Evolutionary conservation across 352 stramenopile genomes (phyloP), one percentile per base, ranked within the genome.

Genomic region (Phytophthora pinifolia): DNA sequence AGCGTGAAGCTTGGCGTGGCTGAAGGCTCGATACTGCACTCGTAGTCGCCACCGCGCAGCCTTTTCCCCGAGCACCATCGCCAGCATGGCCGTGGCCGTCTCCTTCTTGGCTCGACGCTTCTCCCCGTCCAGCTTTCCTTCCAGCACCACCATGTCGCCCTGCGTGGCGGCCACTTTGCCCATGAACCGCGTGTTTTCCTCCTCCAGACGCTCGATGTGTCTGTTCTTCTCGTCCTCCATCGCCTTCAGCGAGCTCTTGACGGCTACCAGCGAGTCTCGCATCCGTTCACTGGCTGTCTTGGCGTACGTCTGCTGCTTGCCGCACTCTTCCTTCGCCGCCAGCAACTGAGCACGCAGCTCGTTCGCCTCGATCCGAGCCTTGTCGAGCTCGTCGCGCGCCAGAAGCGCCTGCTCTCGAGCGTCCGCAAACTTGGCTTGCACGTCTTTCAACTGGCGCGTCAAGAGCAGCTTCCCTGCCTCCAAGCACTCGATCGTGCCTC

Each of bases 181-280:
- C 62, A 89, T 72, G 33, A 80, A 85, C 39, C 70, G 37, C 0
- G 53, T 30, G 8, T 76, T 76, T 17, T 88, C 79, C 6, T 71
- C 72, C 10, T 88, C 72, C 0, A 88, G 54, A 5, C 71, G 72
- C 39, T 70, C 53, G 18, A 89, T 81, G 1, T 70, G 63, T 17
- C 59, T 29, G 18, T 72, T 78, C 46, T 89, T 89, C 29, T 90
- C 78, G n/a, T 82, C 65, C 45, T 89, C 83, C 62, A 89, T 68
- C 0, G 62, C 55, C 20, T 81, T 72, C 17, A 91, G 44, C 0
- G 83, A 86, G 6, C 50, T 57, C 39, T 89, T 89, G 25, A 91
- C 80, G 0, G 75, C 72, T 3, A 56, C 15, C 0, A 93, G 25
- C 3, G 80, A 73, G n/a, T 77, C 77, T 0, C 76, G 76, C 54